Percentiles rank a stretch among this genome's conserved stretches.
These are phyloP conservation scores for Trifolium fragiferum DNA, from an alignment of 306 rosid genomes.

Conservation along the genomic window DNA sequence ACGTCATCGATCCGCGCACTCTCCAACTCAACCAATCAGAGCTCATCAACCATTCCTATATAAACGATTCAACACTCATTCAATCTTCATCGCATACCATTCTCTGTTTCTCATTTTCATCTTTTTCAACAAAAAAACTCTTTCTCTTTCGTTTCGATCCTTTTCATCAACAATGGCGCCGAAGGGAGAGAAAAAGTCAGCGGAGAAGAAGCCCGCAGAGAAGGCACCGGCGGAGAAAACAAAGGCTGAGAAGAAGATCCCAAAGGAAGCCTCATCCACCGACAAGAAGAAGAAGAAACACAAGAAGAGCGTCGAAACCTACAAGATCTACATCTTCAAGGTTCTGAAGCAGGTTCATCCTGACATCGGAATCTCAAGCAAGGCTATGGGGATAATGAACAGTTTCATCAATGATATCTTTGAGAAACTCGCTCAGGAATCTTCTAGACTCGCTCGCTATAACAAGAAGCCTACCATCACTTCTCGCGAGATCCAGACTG, in stretches of 20 bases:
- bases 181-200: constrained; percentile 54
- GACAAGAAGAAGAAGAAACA: constrained; percentile 48
- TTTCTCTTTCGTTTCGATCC: too few relatives aligned
- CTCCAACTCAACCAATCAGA: constrained; percentile 34
- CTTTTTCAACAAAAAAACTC: too few relatives aligned
- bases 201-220: constrained; percentile 51
- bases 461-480: constrained; percentile 56
- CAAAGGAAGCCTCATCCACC: constrained; percentile 24
- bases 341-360: constrained; percentile 61
- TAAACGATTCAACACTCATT: not conserved
- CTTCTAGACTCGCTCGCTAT: constrained; percentile 47
- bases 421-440: constrained; percentile 52
- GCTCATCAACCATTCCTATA: constrained; percentile 6
- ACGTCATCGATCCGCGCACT: constrained; percentile 46
- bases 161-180: constrained; percentile 44
- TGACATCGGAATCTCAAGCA: constrained; percentile 57
- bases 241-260: constrained; percentile 50
- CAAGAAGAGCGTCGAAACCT: constrained; percentile 47
- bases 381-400: constrained; percentile 60
- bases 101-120: not conserved
- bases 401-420: constrained; percentile 57
- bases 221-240: constrained; percentile 47
- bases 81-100: not conserved
- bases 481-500: constrained; percentile 56
- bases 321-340: constrained; percentile 55